phyloP scores from a whole-genome alignment of 225 moss, liverwort and hornwort genomes.

The Antitrichia curtipendula region DNA sequence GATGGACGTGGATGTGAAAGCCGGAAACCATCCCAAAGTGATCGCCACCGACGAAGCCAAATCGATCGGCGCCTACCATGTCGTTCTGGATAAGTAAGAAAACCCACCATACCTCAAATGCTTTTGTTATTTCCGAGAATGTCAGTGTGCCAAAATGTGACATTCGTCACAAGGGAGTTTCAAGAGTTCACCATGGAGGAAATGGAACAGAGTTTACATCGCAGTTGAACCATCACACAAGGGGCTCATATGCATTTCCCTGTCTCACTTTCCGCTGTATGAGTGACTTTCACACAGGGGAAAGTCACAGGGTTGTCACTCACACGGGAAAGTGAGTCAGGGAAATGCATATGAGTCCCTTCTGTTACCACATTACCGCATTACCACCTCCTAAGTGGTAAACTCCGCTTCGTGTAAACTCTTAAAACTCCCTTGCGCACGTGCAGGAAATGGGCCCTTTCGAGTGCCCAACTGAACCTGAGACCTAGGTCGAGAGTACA shows the following conservation, averaged over 20 bases:
- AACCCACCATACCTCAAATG: neutral
- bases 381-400: neutral
- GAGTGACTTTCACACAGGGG: neutral
- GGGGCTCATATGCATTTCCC: neutral
- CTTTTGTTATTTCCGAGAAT: neutral
- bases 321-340: too few relatives aligned
- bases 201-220: neutral
- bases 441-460: neutral
- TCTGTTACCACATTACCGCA: neutral
- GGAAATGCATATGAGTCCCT: too few relatives aligned
- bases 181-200: neutral
- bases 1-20: slow-evolving; percentile 36
- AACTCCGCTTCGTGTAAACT: neutral
- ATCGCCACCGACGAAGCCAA: slow-evolving; percentile 35
- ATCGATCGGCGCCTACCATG: slow-evolving; percentile 35
- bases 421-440: neutral
- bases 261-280: neutral
- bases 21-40: slow-evolving; percentile 17
- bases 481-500: too few relatives aligned
- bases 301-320: too few relatives aligned
- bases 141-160: neutral
- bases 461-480: neutral
- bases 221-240: neutral
- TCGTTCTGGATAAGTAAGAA: slow-evolving; percentile 38
- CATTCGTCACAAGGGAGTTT: neutral